Evolutionary conservation across 371 early-diverging fungal species (phyloP), one percentile per base, ranked within the genome.

Genomic region (Circinella minor): DNA sequence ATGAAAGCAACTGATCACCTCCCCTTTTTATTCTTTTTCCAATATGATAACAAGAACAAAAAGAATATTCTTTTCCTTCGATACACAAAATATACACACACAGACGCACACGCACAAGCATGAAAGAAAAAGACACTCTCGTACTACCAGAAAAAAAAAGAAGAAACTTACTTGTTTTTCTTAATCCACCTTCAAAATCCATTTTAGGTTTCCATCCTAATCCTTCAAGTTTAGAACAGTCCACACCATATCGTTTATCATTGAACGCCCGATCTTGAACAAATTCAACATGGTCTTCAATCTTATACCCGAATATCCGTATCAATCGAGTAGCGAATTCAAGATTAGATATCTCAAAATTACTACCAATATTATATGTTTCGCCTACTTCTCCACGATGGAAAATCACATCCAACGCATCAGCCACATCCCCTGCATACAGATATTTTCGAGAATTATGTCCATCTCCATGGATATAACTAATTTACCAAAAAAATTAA

Each of bases 351-450:
- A 94, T 83, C 71, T 95, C 96, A 67, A 84, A 84, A 7, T 91
- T 89, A 36, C 90, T 83, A 0, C 94, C 94, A 64, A 95, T 93
- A 76, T 95, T 95, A 81, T 95, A 95, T 13, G 90, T 90, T 70
- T 74, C 88, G 15, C 95, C 95, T 11, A 87, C 73, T 37, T 77
- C 68, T 7, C 91, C 91, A 18, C 84, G 78, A 63, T 93, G 88
- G 54, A 94, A 79, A 47, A 95, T 89, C 4, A 87, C 70, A 65
- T 91, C 89, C 59, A 95, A 79, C 11, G 95, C 96, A 70, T 90
- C 86, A 0, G 89, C 90, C 8, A 90, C 89, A 78, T 95, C 96
- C 0, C 89, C 82, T 1, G 89, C 93, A 80, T 92, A 93, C 49
- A 95, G 74, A 73, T 94, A 95, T 68, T 89, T 92, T 36, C 96